phyloP scores from a whole-genome alignment of 345 rosid species.

The Geranium rotundifolium region DNA sequence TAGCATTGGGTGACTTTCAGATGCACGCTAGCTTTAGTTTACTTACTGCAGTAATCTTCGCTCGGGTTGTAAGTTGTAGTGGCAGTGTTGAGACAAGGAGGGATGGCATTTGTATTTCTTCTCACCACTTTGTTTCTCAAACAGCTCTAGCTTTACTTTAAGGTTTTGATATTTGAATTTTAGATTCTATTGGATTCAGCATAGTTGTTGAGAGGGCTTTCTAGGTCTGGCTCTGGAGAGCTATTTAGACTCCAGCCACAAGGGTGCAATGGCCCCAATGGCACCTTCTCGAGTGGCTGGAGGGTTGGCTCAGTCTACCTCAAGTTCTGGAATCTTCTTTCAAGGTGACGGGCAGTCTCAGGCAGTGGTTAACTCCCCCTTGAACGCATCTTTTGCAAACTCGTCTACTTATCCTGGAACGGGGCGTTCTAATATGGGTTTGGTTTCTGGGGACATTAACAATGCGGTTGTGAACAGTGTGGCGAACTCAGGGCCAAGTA shows the following conservation, averaged over 20 bases:
- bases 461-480: slow-evolving; percentile 68
- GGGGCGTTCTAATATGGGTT: slow-evolving; percentile 54
- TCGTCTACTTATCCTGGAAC: slow-evolving; percentile 73
- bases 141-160: too few species aligned
- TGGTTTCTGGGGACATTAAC: slow-evolving; percentile 74
- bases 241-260: slow-evolving; percentile 53
- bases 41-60: too few species aligned
- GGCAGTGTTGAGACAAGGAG: too few species aligned
- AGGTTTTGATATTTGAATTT: too few species aligned
- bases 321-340: slow-evolving; percentile 88
- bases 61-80: too few species aligned
- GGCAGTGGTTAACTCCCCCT: slow-evolving; percentile 74
- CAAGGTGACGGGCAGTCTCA: slow-evolving; percentile 95
- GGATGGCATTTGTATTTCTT: too few species aligned
- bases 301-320: slow-evolving; percentile 77
- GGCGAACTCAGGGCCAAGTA: slow-evolving; percentile 83
- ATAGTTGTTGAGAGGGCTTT: slow-evolving; percentile 7
- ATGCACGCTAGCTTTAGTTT: too few species aligned
- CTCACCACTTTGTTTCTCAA: too few species aligned
- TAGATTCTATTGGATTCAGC: too few species aligned
- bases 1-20: too few species aligned
- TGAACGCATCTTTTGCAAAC: slow-evolving; percentile 70
- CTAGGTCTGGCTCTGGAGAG: slow-evolving; percentile 57
- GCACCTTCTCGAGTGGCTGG: slow-evolving; percentile 76
- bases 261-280: slow-evolving; percentile 46